Conservation (phyloP, 352 stramenopile genomes). For the Phytophthora foliorum region DNA sequence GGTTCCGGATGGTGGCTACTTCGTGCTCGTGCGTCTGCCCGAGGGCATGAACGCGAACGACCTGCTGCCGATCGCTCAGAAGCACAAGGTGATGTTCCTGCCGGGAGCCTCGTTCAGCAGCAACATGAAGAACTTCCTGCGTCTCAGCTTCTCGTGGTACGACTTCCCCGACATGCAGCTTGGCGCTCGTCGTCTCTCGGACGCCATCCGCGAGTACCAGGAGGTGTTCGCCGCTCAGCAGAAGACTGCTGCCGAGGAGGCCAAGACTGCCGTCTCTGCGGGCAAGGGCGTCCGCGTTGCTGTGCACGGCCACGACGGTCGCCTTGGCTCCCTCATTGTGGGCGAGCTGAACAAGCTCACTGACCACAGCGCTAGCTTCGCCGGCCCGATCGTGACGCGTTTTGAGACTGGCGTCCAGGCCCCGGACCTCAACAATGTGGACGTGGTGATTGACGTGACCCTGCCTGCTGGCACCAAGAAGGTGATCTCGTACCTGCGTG, state of each 20-base stretch:
- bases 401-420: constrained; percentile 46
- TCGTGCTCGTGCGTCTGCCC: constrained; percentile 87
- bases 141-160: constrained; percentile 92
- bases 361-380: constrained; percentile 57
- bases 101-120: constrained; percentile 85
- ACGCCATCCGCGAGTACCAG: constrained; percentile 76
- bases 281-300: constrained; percentile 62
- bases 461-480: constrained; percentile 76
- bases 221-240: constrained; percentile 48
- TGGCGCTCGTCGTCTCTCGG: constrained; percentile 74
- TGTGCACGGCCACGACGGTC: constrained; percentile 75
- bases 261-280: constrained; percentile 15
- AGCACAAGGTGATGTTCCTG: constrained; percentile 91
- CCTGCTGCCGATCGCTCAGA: constrained; percentile 78
- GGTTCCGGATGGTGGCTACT: constrained; percentile 88
- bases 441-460: constrained; percentile 86
- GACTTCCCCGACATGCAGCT: constrained; percentile 82
- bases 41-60: constrained; percentile 81
- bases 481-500: constrained; percentile 63
- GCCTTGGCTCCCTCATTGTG: constrained; percentile 80
- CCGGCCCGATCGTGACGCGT: constrained; percentile 71
- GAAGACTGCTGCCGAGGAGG: constrained; percentile 23
- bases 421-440: constrained; percentile 51
- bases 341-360: constrained; percentile 63
- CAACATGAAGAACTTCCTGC: constrained; percentile 91